phyloP scores from a whole-genome alignment of 2,329 filamentous ascomycete species.

The Aspergillus proliferans region DNA sequence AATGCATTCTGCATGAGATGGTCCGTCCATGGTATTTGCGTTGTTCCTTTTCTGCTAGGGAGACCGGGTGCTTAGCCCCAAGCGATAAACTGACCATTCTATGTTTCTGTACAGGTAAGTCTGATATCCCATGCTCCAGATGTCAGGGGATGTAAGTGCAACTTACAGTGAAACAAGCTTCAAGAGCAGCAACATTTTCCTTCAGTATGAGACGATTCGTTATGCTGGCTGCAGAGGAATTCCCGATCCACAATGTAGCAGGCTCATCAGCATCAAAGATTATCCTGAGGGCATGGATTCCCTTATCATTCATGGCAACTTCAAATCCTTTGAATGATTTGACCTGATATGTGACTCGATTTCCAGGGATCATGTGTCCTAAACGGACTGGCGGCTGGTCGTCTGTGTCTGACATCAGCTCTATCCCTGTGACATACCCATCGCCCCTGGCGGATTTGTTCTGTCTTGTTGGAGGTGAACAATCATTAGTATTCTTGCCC shows the following conservation, averaged over 20 bases:
- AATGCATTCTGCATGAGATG: not conserved
- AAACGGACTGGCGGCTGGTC: not conserved
- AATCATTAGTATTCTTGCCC: too few relatives aligned
- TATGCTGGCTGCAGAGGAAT: not conserved
- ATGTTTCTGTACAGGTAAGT: not conserved
- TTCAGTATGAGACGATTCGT: not conserved
- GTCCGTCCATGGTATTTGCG: not conserved
- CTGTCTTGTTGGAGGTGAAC: too few relatives aligned
- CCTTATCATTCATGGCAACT: not conserved
- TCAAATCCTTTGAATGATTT: not conserved
- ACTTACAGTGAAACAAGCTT: not conserved
- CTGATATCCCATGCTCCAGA: too few relatives aligned
- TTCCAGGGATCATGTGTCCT: not conserved
- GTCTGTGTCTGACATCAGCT: too few relatives aligned
- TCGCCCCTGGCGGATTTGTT: too few relatives aligned
- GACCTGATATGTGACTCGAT: not conserved
- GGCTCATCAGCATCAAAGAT: not conserved
- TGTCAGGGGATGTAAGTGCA: not conserved
- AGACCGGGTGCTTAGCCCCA: not conserved
- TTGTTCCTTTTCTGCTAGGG: not conserved
- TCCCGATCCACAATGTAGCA: not conserved
- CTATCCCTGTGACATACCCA: too few relatives aligned
- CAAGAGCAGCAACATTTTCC: not conserved
- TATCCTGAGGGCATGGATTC: not conserved
- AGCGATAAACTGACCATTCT: not conserved